Conservation (phyloP, 2,329 filamentous ascomycete species). For the Myriosclerotinia curreyana region DNA sequence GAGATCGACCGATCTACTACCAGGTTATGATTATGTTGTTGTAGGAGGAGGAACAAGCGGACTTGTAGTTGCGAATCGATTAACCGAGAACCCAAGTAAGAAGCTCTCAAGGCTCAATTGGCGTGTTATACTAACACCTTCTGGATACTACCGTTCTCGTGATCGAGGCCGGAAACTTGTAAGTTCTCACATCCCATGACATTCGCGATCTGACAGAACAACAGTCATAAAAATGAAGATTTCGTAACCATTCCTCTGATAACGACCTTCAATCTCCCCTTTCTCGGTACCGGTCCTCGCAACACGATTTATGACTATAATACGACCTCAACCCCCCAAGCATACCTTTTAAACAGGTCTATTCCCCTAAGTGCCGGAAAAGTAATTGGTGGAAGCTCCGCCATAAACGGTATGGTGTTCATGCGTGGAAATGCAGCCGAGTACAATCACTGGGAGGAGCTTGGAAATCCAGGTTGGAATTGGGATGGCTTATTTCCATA, state of each 20-base stretch:
- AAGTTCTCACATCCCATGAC: neutral
- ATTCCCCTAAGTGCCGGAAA: slow-evolving; percentile 35
- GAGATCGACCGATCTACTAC: slow-evolving; percentile 3
- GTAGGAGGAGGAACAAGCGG: slow-evolving; percentile 21
- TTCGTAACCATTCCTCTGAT: slow-evolving; percentile 14
- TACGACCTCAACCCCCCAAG: slow-evolving; percentile 42
- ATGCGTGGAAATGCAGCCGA: slow-evolving; percentile 29
- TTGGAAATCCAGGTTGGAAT: slow-evolving; percentile 44
- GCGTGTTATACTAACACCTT: neutral
- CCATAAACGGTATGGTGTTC: slow-evolving; percentile 37
- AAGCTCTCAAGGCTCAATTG: neutral
- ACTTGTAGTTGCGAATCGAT: slow-evolving; percentile 16
- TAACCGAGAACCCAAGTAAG: slow-evolving; percentile 9
- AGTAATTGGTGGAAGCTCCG: slow-evolving; percentile 41
- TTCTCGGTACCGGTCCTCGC: slow-evolving; percentile 1
- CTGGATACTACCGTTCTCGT: slow-evolving; percentile 15
- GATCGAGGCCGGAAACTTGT: slow-evolving; percentile 19
- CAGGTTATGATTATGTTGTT: slow-evolving; percentile 22
- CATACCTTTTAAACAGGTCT: slow-evolving; percentile 31
- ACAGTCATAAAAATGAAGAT: slow-evolving; percentile 18
- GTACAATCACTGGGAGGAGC: slow-evolving; percentile 43
- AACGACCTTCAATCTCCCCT: slow-evolving; percentile 5
- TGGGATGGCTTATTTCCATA: slow-evolving; percentile 34
- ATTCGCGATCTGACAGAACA: neutral
- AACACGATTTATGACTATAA: slow-evolving; percentile 44